Percentiles rank a stretch among this genome's conserved stretches.
Conservation (phyloP, 2,329 filamentous ascomycete species). For the Fusarium keratoplasticum region DNA sequence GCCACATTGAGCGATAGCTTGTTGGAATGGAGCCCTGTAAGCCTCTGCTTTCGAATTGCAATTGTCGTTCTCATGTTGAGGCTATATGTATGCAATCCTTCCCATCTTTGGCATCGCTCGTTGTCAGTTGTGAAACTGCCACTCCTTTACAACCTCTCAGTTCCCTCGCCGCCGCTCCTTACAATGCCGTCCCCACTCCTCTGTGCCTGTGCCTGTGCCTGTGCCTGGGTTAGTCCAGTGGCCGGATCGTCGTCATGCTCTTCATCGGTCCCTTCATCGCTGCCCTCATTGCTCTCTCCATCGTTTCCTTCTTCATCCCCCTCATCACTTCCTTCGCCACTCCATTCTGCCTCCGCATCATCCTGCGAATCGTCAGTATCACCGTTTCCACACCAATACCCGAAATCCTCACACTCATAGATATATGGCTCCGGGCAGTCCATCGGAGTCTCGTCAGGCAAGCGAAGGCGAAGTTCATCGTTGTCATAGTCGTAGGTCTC, state of each 20-base stretch:
- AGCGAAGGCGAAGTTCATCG: not conserved
- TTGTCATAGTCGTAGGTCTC: not conserved
- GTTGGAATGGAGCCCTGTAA: not conserved
- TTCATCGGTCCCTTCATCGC: not conserved
- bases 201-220: too few species aligned
- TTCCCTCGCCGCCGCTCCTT: not conserved
- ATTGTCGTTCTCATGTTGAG: not conserved
- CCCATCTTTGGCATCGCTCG: not conserved
- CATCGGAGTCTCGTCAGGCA: constrained; percentile 8
- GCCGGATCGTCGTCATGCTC: not conserved
- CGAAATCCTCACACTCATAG: not conserved
- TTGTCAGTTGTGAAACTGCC: not conserved
- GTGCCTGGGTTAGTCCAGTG: not conserved
- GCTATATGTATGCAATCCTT: not conserved
- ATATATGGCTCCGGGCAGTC: not conserved
- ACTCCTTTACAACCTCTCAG: not conserved
- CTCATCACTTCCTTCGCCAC: not conserved
- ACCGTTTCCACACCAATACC: not conserved
- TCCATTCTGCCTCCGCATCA: not conserved
- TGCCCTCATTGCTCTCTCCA: not conserved
- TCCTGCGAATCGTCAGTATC: not conserved
- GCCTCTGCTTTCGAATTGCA: not conserved
- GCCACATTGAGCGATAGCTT: not conserved
- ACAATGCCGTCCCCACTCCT: not conserved
- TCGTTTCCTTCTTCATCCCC: not conserved